Conservation (phyloP, 2,329 filamentous ascomycete species). For the Trichoderma simmonsii region DNA sequence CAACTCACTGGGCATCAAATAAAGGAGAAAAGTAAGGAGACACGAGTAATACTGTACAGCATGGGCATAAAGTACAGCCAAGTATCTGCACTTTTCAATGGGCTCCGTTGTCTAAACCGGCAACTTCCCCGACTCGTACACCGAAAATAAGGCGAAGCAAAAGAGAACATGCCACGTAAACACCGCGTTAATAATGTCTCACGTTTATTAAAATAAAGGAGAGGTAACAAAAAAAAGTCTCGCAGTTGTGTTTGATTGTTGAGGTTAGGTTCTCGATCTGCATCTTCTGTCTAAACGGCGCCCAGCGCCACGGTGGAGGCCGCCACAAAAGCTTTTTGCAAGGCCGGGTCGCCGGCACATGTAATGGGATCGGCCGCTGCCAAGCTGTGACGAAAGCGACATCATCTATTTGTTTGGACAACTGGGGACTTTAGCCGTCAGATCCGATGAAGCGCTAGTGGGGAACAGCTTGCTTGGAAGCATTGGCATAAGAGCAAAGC, state of each 20-base stretch:
- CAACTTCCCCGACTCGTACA: background rate
- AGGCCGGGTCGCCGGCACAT: background rate
- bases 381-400: background rate
- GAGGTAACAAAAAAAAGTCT: background rate
- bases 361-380: background rate
- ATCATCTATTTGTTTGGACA: background rate
- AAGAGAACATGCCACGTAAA: background rate
- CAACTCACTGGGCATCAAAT: background rate
- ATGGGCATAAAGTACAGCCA: background rate
- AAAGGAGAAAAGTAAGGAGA: background rate
- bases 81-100: background rate
- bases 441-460: constrained; percentile 10
- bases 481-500: background rate
- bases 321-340: background rate
- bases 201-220: background rate
- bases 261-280: background rate
- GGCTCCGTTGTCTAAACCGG: background rate
- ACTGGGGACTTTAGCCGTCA: constrained; percentile 1
- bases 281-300: background rate
- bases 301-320: background rate
- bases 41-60: background rate
- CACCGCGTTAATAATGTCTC: background rate
- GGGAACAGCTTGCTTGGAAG: background rate
- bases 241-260: background rate
- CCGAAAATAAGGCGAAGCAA: background rate